These are phyloP conservation scores for Populus alba DNA, from an alignment of 345 rosid genomes.

Conservation along the genomic window DNA sequence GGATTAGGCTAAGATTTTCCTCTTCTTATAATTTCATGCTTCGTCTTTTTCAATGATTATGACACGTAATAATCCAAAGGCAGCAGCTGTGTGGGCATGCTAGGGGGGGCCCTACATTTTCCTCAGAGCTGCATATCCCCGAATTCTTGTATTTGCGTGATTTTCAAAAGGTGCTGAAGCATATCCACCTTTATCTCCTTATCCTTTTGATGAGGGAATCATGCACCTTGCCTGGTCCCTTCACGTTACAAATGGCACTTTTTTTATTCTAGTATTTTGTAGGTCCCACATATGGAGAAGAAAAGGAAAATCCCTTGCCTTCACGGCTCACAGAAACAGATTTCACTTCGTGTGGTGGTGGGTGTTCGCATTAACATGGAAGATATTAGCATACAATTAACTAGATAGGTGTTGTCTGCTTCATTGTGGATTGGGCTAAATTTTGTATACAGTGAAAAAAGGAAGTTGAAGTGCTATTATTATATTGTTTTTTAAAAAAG, in stretches of 20 bases:
- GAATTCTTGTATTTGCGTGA: not conserved
- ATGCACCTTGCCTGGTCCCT: slow-evolving; percentile 27
- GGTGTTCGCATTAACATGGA: too few relatives aligned
- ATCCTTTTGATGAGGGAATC: slow-evolving; percentile 34
- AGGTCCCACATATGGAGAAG: not conserved
- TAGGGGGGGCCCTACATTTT: slow-evolving; percentile 13
- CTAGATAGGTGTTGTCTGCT: too few relatives aligned
- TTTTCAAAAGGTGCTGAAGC: slow-evolving; percentile 27
- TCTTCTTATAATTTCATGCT: not conserved
- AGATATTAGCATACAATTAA: too few relatives aligned
- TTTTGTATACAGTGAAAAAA: too few relatives aligned
- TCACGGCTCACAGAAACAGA: not conserved
- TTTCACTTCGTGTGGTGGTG: not conserved
- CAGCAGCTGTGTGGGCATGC: not conserved
- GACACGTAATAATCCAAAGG: slow-evolving; percentile 24
- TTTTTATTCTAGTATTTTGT: not conserved
- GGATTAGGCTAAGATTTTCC: not conserved
- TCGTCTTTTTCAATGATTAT: slow-evolving; percentile 28
- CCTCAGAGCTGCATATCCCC: slow-evolving; percentile 7
- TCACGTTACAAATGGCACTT: not conserved
- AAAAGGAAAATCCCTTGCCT: too few relatives aligned
- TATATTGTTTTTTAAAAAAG: too few relatives aligned
- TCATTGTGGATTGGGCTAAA: too few relatives aligned
- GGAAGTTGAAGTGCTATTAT: too few relatives aligned
- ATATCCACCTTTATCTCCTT: slow-evolving; percentile 45